Evolutionary conservation across 192 early-diverging fungal genomes (phyloP), one percentile per base, ranked within the genome.

Genomic region (Thamnidium elegans): DNA sequence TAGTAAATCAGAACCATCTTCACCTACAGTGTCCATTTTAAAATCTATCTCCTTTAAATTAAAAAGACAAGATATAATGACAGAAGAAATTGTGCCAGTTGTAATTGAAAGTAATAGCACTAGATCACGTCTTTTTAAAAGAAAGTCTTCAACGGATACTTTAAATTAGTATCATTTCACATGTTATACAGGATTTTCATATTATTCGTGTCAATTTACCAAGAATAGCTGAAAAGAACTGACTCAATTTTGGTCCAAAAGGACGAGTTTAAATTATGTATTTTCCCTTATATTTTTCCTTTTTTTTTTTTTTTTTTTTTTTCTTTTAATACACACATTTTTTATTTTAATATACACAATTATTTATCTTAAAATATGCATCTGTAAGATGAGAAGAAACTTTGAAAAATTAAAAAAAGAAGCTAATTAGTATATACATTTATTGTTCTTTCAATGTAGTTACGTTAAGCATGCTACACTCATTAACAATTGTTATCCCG

Each of bases 381-480:
- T 14, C 17, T 48, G 15, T 19, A 48, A 48, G 17, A 48, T 48
- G 13, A 48, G 2, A 15, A 17, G 14, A 15, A 1, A 45, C 44
- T 45, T 13, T 45, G 1, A n/a, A 48, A 48, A 17, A 48, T 7
- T 48, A n/a, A 48, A 48, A n/a, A 48, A 1, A 48, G 15, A 48
- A 10, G 8, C 13, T 7, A 4, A 48, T 13, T 13, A 17, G 13
- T 48, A 48, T 15, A 48, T 13, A 17, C 44, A 48, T 15, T 1
- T 15, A 19, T 14, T 14, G 13, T 48, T 17, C 46, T 48, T 13
- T 15, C 13, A 13, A 48, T 48, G 4, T 48, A 59, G 56, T 32
- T 89, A 89, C 73, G 80, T 85, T 71, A 90, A 90, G 69, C 90
- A 92, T 79, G 89, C 89, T 55, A 80, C 77, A 34, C 82, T 92